Evolutionary conservation across 169 alveolate genomes (phyloP), one percentile per base, ranked within the genome.

Genomic region (Cryptosporidium sp.): DNA sequence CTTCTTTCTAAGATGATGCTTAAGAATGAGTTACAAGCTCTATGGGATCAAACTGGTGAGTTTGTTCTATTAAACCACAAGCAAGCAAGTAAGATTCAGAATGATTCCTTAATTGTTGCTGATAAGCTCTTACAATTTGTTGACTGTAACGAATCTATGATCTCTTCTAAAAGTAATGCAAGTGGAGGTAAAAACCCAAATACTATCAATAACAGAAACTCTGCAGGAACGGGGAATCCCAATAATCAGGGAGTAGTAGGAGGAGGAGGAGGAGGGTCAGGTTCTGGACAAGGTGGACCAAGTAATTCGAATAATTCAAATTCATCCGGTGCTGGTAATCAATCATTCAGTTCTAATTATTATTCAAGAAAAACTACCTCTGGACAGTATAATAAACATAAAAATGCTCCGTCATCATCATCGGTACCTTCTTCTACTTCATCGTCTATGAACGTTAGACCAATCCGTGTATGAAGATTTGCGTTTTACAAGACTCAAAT

Each of bases 1-100:
- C 91, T 96, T 39, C 91, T 96, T 84, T 94, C 97, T 92, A 96
- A 96, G 94, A 96, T 96, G 98, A 96, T 96, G 93, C 92, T 96
- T 16, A 87, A 93, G 80, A 96, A 95, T 55, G 98, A 95, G 86
- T 91, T 96, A 52, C 97, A 92, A 71, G 98, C 97, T 7, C 93
- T 94, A 59, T 96, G 98, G 98, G 97, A 95, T 71, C 97, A 95
- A 93, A 93, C 96, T 41, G 94, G 97, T 67, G 94, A 94, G 85
- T 95, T 86, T 91, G 94, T 96, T 67, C 75, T 96, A 51, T 93
- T 96, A 75, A 95, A 95, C 94, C 96, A 96, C 93, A 93, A 93
- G 70, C 97, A 95, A 87, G 96, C 97, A 31, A 94, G 97, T 12
- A 95, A 95, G 43, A 94, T 96, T 52, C 98, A 96, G 86, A 96